A percentile compares a stretch with the other conserved stretches of the same genome.
Evolutionary conservation across 2,329 filamentous ascomycete species (phyloP).

Genomic region (Trichoderma pleuroti): DNA sequence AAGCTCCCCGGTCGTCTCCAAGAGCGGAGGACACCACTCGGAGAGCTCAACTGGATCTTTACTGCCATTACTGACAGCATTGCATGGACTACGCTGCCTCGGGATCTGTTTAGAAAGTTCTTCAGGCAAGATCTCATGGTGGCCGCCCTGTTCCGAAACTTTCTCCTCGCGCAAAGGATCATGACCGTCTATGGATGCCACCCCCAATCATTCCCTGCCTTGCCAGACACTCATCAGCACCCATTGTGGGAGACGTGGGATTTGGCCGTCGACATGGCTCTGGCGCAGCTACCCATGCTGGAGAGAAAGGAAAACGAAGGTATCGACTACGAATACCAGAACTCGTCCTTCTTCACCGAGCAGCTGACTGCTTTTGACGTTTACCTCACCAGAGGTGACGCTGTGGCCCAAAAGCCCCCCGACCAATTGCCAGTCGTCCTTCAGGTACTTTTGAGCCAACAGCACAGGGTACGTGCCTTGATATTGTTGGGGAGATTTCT

Average conservation of each 20-base stretch:
- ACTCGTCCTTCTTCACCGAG: conserved; percentile 94
- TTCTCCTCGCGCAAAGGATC: conserved; percentile 87
- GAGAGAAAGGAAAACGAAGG: conserved; percentile 72
- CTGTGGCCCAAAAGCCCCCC: conserved; percentile 79
- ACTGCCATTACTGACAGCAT: conserved; percentile 99
- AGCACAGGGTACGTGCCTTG: conserved; percentile 84
- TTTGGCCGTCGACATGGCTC: conserved; percentile 89
- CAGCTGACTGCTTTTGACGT: conserved; percentile 97
- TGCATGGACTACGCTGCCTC: conserved; percentile 91
- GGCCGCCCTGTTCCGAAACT: conserved; percentile 94
- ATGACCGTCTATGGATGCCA: conserved; percentile 97
- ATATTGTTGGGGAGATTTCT: conserved; percentile 91
- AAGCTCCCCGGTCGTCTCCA: conserved; percentile 88
- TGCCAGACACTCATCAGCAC: conserved; percentile 94
- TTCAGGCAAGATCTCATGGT: conserved; percentile 98
- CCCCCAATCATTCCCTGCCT: conserved; percentile 82
- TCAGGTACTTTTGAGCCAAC: conserved; percentile 92
- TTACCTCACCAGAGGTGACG: conserved; percentile 77
- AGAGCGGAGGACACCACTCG: conserved; percentile 87
- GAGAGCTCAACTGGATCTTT: conserved; percentile 98
- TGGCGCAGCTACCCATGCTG: conserved; percentile 82
- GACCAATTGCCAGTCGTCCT: conserved; percentile 95
- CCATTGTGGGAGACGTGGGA: conserved; percentile 98
- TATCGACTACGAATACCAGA: conserved; percentile 84
- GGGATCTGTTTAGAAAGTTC: conserved; percentile 90